Percentiles rank a stretch among this genome's conserved stretches.
phyloP scores from a whole-genome alignment of 169 alveolate species.

The Babesia caballi region DNA sequence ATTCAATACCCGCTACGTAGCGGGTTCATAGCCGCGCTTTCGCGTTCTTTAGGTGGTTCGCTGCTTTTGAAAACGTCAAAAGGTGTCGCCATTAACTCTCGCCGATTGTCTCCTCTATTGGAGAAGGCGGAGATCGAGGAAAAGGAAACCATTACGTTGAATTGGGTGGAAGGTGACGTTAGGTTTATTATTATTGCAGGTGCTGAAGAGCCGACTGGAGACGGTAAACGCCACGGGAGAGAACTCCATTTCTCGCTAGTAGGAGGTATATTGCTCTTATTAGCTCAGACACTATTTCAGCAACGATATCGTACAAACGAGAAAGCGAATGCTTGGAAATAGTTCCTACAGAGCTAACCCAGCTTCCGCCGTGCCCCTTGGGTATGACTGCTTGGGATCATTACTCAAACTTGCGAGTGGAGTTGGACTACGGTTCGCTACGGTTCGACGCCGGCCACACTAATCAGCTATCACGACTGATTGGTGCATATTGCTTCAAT shows the following conservation, averaged over 20 bases:
- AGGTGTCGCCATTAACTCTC: neutral
- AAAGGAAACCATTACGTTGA: neutral
- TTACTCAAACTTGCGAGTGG: constrained; percentile 1
- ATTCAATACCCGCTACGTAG: constrained; percentile 2
- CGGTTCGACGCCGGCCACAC: neutral
- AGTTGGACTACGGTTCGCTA: constrained; percentile 6
- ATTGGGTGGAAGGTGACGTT: neutral
- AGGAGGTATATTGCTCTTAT: neutral
- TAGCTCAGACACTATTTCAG: neutral
- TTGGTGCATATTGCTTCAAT: neutral
- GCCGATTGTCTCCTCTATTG: neutral
- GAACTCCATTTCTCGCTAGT: neutral
- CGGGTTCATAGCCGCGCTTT: neutral
- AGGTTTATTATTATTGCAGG: neutral
- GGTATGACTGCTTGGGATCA: constrained; percentile 27
- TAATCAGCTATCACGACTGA: neutral
- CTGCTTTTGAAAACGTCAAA: neutral
- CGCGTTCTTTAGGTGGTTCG: neutral
- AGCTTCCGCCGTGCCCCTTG: constrained; percentile 19
- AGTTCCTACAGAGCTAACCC: constrained; percentile 13
- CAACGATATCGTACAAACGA: neutral
- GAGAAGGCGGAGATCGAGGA: neutral
- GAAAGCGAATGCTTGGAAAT: neutral
- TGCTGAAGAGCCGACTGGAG: neutral
- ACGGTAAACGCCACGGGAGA: neutral